These are phyloP conservation scores for Alloteropsis semialata DNA, from an alignment of 176 grass and related monocot species.

Conservation along the genomic window DNA sequence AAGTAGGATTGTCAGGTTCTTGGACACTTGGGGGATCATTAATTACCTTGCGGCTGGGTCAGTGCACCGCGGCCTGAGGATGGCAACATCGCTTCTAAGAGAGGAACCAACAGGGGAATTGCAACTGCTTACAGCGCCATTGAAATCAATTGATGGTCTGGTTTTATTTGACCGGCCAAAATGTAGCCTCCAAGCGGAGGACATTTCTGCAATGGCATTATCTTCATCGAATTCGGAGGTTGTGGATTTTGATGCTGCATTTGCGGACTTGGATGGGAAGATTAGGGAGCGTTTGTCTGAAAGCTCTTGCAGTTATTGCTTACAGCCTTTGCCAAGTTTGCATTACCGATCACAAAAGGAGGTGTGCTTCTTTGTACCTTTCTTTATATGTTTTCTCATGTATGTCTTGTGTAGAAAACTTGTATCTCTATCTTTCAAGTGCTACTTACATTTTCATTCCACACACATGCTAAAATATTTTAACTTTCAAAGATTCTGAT, in stretches of 20 bases:
- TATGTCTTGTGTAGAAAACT: neutral
- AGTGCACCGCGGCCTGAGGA: slow-evolving; percentile 62
- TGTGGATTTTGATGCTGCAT: slow-evolving; percentile 40
- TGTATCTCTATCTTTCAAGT: neutral
- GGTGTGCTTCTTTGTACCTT: slow-evolving; percentile 38
- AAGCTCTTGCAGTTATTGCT: slow-evolving; percentile 76
- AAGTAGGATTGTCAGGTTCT: slow-evolving; percentile 82
- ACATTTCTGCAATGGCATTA: slow-evolving; percentile 39
- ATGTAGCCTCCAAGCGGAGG: slow-evolving; percentile 65
- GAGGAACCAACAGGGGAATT: slow-evolving; percentile 68
- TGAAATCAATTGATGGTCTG: slow-evolving; percentile 91
- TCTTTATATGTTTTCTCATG: neutral
- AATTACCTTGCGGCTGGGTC: slow-evolving; percentile 76
- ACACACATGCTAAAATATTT: neutral
- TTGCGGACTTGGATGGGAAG: slow-evolving; percentile 70
- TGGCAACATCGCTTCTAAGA: slow-evolving; percentile 69
- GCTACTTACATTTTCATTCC: neutral
- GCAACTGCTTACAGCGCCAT: slow-evolving; percentile 59
- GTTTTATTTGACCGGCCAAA: slow-evolving; percentile 93
- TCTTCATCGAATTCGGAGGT: slow-evolving; percentile 34
- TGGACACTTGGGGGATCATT: slow-evolving; percentile 95
- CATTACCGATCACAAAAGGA: slow-evolving; percentile 88
- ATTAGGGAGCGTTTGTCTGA: slow-evolving; percentile 70
- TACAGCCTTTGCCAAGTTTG: slow-evolving; percentile 49
- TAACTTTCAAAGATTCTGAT: neutral